Percentiles rank a stretch among this genome's conserved stretches.
Evolutionary conservation across 129 eudicot species (phyloP).

Genomic region (Helianthus annuus): HanXRQr2.0-SUNRISE NC_035441.2:58899951-58900450

Average conservation of each 20-base stretch:
- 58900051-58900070: no score
- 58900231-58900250: slow-evolving; percentile 10
- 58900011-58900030: no score
- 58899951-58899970: no score
- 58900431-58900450: slow-evolving; percentile 59
- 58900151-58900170: neutral
- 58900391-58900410: slow-evolving; percentile 21
- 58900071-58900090: no score
- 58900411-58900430: slow-evolving; percentile 64
- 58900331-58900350: slow-evolving; percentile 32
- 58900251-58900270: slow-evolving; percentile 39
- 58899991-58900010: no score
- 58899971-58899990: no score
- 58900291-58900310: slow-evolving; percentile 39
- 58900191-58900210: neutral
- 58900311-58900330: slow-evolving; percentile 35
- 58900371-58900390: no score
- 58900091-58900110: no score
- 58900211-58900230: slow-evolving; percentile 22
- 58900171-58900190: slow-evolving; percentile 51
- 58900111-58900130: no score
- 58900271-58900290: slow-evolving; percentile 10
- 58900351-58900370: slow-evolving; percentile 22
- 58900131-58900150: neutral
- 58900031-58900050: no score